phyloP scores from a whole-genome alignment of 768 basidiomycete species.

The Aureoboletus auriporus region DNA sequence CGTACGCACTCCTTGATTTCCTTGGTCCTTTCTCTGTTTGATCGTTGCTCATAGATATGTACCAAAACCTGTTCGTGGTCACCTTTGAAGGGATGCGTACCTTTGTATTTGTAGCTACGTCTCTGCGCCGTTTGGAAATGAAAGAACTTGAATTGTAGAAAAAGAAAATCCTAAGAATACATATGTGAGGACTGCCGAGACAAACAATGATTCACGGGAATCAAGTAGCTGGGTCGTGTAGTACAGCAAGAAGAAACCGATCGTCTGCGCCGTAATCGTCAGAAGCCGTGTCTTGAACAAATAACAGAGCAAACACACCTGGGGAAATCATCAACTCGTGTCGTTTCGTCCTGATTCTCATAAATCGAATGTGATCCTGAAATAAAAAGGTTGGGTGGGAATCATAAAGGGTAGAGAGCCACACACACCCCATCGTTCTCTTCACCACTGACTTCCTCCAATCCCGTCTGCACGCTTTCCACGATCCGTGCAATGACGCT shows the following conservation, averaged over 20 bases:
- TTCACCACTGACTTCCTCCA: constrained; percentile 71
- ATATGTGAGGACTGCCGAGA: neutral
- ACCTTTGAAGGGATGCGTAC: constrained; percentile 3
- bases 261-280: constrained; percentile 49
- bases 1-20: constrained; percentile 12
- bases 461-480: constrained; percentile 68
- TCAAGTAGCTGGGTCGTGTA: constrained; percentile 67
- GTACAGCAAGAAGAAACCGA: constrained; percentile 75
- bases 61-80: constrained; percentile 17
- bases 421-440: constrained; percentile 58
- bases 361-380: constrained; percentile 83
- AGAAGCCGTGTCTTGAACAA: neutral
- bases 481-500: constrained; percentile 71
- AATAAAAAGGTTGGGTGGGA: neutral
- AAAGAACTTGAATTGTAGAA: constrained; percentile 8
- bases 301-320: constrained; percentile 45
- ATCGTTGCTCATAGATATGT: constrained; percentile 11
- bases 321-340: constrained; percentile 96
- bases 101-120: constrained; percentile 4
- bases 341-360: constrained; percentile 86
- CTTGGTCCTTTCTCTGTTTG: neutral
- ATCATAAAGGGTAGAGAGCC: neutral
- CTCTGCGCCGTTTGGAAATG: neutral
- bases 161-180: constrained; percentile 11
- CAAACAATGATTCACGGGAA: neutral